Evolutionary conservation across 805 yeast species (phyloP).

Genomic region (Nakazawaea molendinolei): DNA sequence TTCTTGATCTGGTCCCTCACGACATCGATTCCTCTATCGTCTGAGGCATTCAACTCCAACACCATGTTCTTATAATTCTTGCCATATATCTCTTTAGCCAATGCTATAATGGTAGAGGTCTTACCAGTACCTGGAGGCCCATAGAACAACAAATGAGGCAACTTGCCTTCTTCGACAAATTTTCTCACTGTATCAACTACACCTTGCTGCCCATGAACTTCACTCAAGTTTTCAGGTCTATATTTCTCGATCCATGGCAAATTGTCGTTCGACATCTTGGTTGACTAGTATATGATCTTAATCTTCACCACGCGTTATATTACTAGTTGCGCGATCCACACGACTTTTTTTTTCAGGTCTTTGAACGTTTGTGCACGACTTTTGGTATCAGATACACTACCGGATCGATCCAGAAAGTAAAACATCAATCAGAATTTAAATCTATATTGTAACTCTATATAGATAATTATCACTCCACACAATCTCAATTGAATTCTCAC

Average conservation of each 20-base stretch:
- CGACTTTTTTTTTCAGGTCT: no score
- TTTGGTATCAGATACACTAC: no score
- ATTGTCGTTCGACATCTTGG: no score
- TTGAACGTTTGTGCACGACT: no score
- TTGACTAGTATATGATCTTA: no score
- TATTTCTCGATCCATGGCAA: conserved; percentile 95
- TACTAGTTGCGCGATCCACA: no score
- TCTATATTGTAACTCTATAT: no score
- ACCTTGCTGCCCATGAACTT: conserved; percentile 86
- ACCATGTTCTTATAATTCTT: conserved; percentile 79
- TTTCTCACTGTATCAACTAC: conserved; percentile 79
- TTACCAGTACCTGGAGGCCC: conserved; percentile 97
- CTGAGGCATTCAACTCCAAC: conserved; percentile 90
- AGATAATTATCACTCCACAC: no score
- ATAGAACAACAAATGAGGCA: conserved; percentile 90
- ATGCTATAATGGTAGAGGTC: conserved; percentile 81
- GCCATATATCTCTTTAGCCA: conserved; percentile 86
- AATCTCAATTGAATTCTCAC: no score
- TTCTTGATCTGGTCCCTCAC: conserved; percentile 97
- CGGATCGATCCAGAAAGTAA: no score
- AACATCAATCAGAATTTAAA: no score
- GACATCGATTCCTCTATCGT: conserved; percentile 96
- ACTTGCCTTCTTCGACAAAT: conserved; percentile 73
- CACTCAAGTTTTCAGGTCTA: conserved; percentile 78
- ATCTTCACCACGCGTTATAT: no score